These are phyloP conservation scores for Termitomyces sp. DNA, from an alignment of 768 basidiomycete species.

Conservation along the genomic window DNA sequence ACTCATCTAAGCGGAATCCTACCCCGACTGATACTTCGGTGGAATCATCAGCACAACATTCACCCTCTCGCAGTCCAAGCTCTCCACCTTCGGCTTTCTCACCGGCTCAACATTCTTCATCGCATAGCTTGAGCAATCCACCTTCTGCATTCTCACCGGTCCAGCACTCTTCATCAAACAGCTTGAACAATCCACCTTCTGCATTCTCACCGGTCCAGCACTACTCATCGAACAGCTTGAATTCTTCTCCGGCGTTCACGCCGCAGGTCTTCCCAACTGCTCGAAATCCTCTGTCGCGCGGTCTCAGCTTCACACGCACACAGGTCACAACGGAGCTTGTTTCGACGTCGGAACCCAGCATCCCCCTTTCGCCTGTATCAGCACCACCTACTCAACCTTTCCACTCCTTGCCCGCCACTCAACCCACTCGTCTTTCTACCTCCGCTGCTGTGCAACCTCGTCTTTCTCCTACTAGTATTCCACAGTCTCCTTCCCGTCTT, in stretches of 20 bases:
- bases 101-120: slow-evolving; percentile 6
- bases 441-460: neutral
- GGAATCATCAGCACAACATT: neutral
- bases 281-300: slow-evolving; percentile 11
- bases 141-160: slow-evolving; percentile 9
- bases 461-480: neutral
- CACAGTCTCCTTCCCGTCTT: neutral
- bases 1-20: neutral
- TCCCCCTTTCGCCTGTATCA: neutral
- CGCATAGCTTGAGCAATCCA: neutral
- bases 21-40: neutral
- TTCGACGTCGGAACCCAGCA: neutral
- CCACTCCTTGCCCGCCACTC: neutral
- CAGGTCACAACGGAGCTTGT: slow-evolving; percentile 4
- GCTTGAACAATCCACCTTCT: neutral
- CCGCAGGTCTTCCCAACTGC: slow-evolving; percentile 8
- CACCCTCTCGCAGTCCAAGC: neutral
- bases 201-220: slow-evolving; percentile 10
- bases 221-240: slow-evolving; percentile 1
- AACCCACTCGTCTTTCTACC: slow-evolving; percentile 5
- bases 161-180: slow-evolving; percentile 7
- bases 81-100: slow-evolving; percentile 11
- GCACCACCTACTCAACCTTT: neutral
- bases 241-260: slow-evolving; percentile 11
- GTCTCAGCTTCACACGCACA: slow-evolving; percentile 4